Evolutionary conservation across 2,329 filamentous ascomycete genomes (phyloP).

Genomic region (Chaetomium globosum): DNA sequence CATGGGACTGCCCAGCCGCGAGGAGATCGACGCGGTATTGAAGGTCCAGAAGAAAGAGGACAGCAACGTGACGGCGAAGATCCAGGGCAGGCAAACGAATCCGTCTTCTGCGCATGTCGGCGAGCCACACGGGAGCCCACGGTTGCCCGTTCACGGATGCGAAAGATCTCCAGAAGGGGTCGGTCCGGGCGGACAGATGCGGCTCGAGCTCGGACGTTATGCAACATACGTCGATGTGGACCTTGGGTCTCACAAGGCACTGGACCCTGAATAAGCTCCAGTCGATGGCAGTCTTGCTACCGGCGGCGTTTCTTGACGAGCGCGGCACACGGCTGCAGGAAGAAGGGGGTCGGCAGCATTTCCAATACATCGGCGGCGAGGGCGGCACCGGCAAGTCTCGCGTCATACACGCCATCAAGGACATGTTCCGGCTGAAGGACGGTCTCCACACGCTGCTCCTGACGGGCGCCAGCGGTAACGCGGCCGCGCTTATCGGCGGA

Average conservation of each 20-base stretch:
- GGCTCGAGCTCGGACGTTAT: background rate
- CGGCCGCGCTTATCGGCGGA: background rate
- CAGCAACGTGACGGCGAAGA: slow-evolving; percentile 3
- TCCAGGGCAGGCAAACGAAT: slow-evolving; percentile 1
- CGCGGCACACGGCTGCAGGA: slow-evolving; percentile 4
- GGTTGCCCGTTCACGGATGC: background rate
- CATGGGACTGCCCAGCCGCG: slow-evolving; percentile 5
- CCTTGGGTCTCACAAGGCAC: background rate
- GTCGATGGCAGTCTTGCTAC: slow-evolving; percentile 9
- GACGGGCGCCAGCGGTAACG: background rate
- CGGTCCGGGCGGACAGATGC: slow-evolving; percentile 6
- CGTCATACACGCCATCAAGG: slow-evolving; percentile 16
- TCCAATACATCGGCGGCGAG: slow-evolving; percentile 8
- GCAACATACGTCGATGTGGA: background rate
- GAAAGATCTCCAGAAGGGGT: background rate
- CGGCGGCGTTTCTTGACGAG: slow-evolving; percentile 4
- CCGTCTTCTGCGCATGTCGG: background rate
- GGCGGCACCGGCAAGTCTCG: slow-evolving; percentile 5
- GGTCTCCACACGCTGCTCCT: slow-evolving; percentile 6
- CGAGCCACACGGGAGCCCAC: background rate
- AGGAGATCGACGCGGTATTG: slow-evolving; percentile 10
- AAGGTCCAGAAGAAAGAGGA: slow-evolving; percentile 12
- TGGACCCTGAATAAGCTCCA: slow-evolving; percentile 15
- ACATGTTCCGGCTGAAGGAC: slow-evolving; percentile 16
- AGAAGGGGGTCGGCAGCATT: background rate